phyloP scores from a whole-genome alignment of 257 asterid genomes.

The Henckelia pumila region DNA sequence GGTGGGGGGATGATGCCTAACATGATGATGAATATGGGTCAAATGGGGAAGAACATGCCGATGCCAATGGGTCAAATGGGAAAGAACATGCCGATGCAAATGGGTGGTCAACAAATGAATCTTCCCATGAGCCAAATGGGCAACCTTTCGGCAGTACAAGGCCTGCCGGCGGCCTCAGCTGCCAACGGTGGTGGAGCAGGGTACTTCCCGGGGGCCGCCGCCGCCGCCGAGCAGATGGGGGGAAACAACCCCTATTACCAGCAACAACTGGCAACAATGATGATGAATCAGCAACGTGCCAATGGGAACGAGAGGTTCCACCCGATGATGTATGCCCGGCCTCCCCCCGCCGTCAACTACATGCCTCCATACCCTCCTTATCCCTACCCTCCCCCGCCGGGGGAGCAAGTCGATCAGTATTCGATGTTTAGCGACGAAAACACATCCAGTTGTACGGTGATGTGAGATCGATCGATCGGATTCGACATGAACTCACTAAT shows the following conservation, averaged over 20 bases:
- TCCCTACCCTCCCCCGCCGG: slow-evolving; percentile 63
- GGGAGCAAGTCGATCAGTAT: slow-evolving; percentile 49
- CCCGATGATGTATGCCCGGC: slow-evolving; percentile 97
- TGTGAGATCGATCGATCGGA: slow-evolving; percentile 41
- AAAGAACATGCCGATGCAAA: slow-evolving; percentile 23
- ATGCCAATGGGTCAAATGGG: slow-evolving; percentile 46
- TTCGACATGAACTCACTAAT: background rate
- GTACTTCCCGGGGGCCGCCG: slow-evolving; percentile 53
- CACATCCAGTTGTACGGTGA: slow-evolving; percentile 58
- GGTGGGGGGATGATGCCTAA: slow-evolving; percentile 36
- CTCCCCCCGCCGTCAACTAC: slow-evolving; percentile 86
- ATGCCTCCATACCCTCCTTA: slow-evolving; percentile 66
- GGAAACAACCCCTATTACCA: slow-evolving; percentile 69
- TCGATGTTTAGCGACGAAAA: slow-evolving; percentile 70
- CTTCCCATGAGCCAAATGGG: slow-evolving; percentile 57
- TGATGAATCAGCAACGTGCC: slow-evolving; percentile 93
- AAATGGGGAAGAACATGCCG: slow-evolving; percentile 31
- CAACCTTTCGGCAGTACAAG: slow-evolving; percentile 62
- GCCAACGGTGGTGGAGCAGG: slow-evolving; percentile 38
- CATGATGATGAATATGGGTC: slow-evolving; percentile 36
- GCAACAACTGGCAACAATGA: slow-evolving; percentile 72
- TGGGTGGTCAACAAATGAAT: slow-evolving; percentile 44
- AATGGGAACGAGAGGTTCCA: slow-evolving; percentile 91
- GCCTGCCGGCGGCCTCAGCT: slow-evolving; percentile 54
- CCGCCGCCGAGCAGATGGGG: slow-evolving; percentile 49